A percentile compares a stretch with the other conserved stretches of the same genome.
Evolutionary conservation across 1,139 yeast genomes (phyloP).

Genomic region (Diutina scorzettiae): DNA sequence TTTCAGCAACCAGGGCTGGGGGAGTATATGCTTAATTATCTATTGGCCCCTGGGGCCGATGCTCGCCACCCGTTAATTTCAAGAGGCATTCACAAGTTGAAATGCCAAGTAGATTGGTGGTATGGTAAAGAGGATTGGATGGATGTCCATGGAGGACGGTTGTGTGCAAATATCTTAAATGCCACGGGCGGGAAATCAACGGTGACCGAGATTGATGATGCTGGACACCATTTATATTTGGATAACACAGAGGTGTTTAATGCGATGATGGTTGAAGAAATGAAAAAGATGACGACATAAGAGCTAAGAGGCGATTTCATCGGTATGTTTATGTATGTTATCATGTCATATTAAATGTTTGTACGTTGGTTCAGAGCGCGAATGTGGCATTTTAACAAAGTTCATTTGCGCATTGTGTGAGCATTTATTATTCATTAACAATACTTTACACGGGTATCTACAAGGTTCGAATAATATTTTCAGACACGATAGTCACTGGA

Average conservation of each 20-base stretch:
- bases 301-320: too few relatives aligned
- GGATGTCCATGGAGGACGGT: conserved; percentile 47
- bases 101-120: conserved; percentile 50
- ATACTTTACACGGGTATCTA: too few relatives aligned
- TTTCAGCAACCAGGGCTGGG: conserved; percentile 67
- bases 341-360: too few relatives aligned
- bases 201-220: conserved; percentile 29
- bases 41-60: conserved; percentile 64
- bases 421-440: too few relatives aligned
- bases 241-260: conserved; percentile 48
- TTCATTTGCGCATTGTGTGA: too few relatives aligned
- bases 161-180: conserved; percentile 26
- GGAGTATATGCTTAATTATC: conserved; percentile 59
- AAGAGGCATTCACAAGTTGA: conserved; percentile 32
- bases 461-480: too few relatives aligned
- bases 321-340: too few relatives aligned
- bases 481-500: too few relatives aligned
- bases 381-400: too few relatives aligned
- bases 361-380: too few relatives aligned
- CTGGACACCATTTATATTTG: conserved; percentile 65
- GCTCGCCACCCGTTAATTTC: conserved; percentile 53
- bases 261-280: conserved; percentile 21
- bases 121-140: conserved; percentile 76
- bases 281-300: too few relatives aligned
- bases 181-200: conserved; percentile 20